Percentiles rank a stretch among this genome's conserved stretches.
Conservation (phyloP, 1,139 yeast species). For the Candida labiduridarum region DNA sequence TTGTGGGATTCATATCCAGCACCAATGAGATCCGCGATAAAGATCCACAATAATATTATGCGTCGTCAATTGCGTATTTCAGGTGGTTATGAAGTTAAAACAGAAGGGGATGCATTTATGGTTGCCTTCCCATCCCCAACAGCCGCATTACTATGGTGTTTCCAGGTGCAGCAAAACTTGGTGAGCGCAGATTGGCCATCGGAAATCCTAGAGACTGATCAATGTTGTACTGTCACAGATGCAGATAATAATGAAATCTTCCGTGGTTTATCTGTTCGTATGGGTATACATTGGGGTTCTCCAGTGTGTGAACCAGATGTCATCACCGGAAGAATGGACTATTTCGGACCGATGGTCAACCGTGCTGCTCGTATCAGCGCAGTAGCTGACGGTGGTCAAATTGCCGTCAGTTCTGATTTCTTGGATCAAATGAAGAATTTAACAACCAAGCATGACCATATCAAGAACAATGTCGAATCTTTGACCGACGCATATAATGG, state of each 20-base stretch:
- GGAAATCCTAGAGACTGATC: slow-evolving; percentile 81
- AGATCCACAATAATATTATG: slow-evolving; percentile 92
- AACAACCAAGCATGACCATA: slow-evolving; percentile 52
- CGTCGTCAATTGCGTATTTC: slow-evolving; percentile 88
- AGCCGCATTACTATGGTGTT: slow-evolving; percentile 91
- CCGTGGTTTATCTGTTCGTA: slow-evolving; percentile 90
- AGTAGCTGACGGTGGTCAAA: slow-evolving; percentile 98
- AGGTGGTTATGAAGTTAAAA: slow-evolving; percentile 97
- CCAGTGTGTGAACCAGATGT: slow-evolving; percentile 97
- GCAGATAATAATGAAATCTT: slow-evolving; percentile 62
- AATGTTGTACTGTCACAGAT: slow-evolving; percentile 84
- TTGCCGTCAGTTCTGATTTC: slow-evolving; percentile 82
- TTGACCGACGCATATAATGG: slow-evolving; percentile 63
- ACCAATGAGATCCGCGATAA: slow-evolving; percentile 96
- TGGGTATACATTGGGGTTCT: slow-evolving; percentile 98
- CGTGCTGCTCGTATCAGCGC: slow-evolving; percentile 92
- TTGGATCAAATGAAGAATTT: slow-evolving; percentile 68
- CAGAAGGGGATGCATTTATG: slow-evolving; percentile 99
- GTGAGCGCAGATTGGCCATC: slow-evolving; percentile 92
- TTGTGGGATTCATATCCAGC: slow-evolving; percentile 92
- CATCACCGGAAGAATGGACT: slow-evolving; percentile 96
- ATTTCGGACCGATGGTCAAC: slow-evolving; percentile 98
- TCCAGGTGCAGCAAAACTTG: slow-evolving; percentile 85
- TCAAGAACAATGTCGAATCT: slow-evolving; percentile 39
- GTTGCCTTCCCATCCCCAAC: slow-evolving; percentile 97